Evolutionary conservation across 768 basidiomycete species (phyloP).

Genomic region (Tylopilus rubrobrunneus): DNA sequence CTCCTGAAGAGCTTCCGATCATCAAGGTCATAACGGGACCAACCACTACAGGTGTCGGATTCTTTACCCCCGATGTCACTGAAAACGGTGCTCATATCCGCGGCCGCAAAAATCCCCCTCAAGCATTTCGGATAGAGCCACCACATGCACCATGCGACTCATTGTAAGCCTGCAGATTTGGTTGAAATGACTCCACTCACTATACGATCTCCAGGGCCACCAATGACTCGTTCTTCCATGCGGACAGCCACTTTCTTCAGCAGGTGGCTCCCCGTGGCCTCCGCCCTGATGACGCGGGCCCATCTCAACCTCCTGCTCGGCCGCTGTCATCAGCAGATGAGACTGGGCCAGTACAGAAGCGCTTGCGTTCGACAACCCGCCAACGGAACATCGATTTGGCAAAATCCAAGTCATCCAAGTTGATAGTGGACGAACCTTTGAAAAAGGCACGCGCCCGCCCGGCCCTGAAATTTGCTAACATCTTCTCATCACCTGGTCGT

Average conservation of each 20-base stretch:
- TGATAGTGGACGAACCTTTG: constrained; percentile 62
- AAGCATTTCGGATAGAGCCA: constrained; percentile 56
- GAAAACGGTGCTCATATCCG: constrained; percentile 55
- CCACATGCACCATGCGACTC: constrained; percentile 56
- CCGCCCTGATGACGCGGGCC: constrained; percentile 40
- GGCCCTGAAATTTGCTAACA: constrained; percentile 82
- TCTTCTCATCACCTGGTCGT: constrained; percentile 84
- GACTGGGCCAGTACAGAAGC: constrained; percentile 73
- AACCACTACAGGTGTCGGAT: constrained; percentile 60
- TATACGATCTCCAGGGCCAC: constrained; percentile 40
- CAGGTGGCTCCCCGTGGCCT: constrained; percentile 37
- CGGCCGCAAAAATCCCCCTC: constrained; percentile 49
- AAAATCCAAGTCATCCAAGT: constrained; percentile 59
- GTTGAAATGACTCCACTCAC: constrained; percentile 1
- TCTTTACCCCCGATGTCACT: constrained; percentile 71
- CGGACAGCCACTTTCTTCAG: constrained; percentile 59
- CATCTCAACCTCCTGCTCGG: constrained; percentile 50
- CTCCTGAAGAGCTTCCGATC: constrained; percentile 48
- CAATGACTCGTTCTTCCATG: constrained; percentile 51
- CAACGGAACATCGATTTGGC: constrained; percentile 46
- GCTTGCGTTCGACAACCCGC: constrained; percentile 60
- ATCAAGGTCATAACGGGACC: constrained; percentile 40
- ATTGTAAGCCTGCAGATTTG: constrained; percentile 40
- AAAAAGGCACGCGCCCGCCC: constrained; percentile 92
- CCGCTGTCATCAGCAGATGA: constrained; percentile 83